phyloP scores from a whole-genome alignment of 345 rosid species.

The Populus pruinosa region DNA sequence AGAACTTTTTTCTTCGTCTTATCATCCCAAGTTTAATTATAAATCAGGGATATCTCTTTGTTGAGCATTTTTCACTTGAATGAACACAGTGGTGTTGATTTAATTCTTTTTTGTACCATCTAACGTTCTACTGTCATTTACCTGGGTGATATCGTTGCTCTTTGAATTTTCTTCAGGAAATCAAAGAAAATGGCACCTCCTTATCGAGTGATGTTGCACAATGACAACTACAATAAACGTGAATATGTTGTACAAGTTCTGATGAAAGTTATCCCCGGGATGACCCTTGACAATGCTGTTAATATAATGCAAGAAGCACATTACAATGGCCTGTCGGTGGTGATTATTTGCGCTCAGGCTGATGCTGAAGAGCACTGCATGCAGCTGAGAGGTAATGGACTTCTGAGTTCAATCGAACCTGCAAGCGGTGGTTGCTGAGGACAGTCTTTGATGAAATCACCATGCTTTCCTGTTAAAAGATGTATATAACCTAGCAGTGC shows the following conservation, averaged over 20 bases:
- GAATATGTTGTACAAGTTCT: constrained; percentile 92
- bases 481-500: constrained; percentile 33
- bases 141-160: not conserved
- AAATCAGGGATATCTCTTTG: not conserved
- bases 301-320: constrained; percentile 99
- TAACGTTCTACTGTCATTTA: not conserved
- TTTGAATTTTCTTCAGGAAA: constrained; percentile 46
- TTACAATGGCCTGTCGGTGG: constrained; percentile 77
- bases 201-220: constrained; percentile 77
- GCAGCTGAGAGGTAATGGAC: constrained; percentile 92
- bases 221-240: constrained; percentile 83
- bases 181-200: constrained; percentile 79
- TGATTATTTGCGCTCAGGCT: constrained; percentile 84
- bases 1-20: not conserved
- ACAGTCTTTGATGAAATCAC: not conserved
- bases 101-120: not conserved
- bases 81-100: not conserved
- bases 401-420: constrained; percentile 88
- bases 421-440: constrained; percentile 83
- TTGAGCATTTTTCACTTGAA: no score
- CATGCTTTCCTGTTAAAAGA: constrained; percentile 11
- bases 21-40: not conserved
- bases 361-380: constrained; percentile 95
- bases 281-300: constrained; percentile 91
- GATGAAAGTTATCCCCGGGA: constrained; percentile 92